Percentiles rank a stretch among this genome's conserved stretches.
Conservation (phyloP, 768 basidiomycete species). For the Phanerochaete carnosa region DNA sequence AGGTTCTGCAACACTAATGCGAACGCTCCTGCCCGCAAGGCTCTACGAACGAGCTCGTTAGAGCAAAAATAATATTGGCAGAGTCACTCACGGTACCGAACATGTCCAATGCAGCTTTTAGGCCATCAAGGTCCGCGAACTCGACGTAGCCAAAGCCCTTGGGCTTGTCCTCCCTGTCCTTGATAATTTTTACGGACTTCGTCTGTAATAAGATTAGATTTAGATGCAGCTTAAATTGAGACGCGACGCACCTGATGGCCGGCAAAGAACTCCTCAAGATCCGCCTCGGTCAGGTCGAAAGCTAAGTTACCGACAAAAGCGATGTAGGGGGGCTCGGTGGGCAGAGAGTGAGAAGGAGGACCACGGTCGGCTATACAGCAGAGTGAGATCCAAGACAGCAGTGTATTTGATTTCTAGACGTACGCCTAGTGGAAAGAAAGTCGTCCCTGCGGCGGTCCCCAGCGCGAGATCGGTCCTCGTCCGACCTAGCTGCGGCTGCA, state of each 20-base stretch:
- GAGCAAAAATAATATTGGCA: not conserved
- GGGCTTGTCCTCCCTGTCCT: conserved; percentile 88
- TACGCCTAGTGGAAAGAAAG: conserved; percentile 59
- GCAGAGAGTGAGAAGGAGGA: conserved; percentile 71
- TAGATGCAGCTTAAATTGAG: not conserved
- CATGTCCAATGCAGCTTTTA: conserved; percentile 80
- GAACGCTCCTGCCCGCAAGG: conserved; percentile 75
- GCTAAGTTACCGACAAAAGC: conserved; percentile 96
- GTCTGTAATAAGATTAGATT: conserved; percentile 38
- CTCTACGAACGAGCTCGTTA: conserved; percentile 34
- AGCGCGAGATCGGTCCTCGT: conserved; percentile 55
- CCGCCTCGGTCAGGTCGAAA: conserved; percentile 85
- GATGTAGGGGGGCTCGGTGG: conserved; percentile 90
- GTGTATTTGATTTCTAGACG: conserved; percentile 24
- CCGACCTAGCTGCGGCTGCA: conserved; percentile 60
- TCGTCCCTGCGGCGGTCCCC: conserved; percentile 64
- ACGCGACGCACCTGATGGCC: conserved; percentile 48
- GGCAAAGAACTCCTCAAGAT: conserved; percentile 79
- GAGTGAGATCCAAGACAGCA: conserved; percentile 2
- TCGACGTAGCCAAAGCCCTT: conserved; percentile 99
- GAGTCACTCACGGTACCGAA: conserved; percentile 57
- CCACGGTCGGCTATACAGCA: conserved; percentile 50
- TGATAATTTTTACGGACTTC: conserved; percentile 89
- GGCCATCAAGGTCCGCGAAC: conserved; percentile 79
- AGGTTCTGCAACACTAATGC: conserved; percentile 94